Percentiles rank a stretch among this genome's conserved stretches.
phyloP scores from a whole-genome alignment of 495 filamentous ascomycete species.

The Glonium stellatum region DNA sequence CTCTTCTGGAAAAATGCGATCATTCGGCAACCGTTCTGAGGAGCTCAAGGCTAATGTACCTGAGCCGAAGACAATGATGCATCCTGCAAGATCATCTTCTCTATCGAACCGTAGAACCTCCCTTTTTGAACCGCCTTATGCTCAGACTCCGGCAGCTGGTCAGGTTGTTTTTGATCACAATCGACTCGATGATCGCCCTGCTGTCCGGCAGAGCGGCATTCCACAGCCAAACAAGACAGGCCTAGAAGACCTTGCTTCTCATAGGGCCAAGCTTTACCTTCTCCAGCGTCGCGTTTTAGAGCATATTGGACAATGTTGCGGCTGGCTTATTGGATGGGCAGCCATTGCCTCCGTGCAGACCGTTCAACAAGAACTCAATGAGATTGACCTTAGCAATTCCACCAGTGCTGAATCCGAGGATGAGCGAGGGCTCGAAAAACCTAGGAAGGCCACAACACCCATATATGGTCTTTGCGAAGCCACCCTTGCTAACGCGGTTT shows the following conservation, averaged over 20 bases:
- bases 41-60: conserved; percentile 39
- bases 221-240: conserved; percentile 41
- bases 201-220: conserved; percentile 9
- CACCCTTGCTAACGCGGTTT: conserved; percentile 16
- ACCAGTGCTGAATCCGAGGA: conserved; percentile 4
- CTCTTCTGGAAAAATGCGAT: conserved; percentile 45
- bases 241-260: conserved; percentile 73
- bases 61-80: conserved; percentile 59
- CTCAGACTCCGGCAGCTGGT: conserved; percentile 14
- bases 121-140: conserved; percentile 24
- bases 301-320: conserved; percentile 60
- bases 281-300: conserved; percentile 73
- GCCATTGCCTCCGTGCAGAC: conserved; percentile 52
- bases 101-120: conserved; percentile 29
- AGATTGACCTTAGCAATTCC: conserved; percentile 45
- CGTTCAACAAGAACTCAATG: conserved; percentile 45
- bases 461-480: conserved; percentile 18
- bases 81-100: conserved; percentile 51
- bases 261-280: conserved; percentile 71
- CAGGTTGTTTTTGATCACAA: conserved; percentile 26
- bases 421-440: conserved; percentile 34
- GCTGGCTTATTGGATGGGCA: conserved; percentile 74
- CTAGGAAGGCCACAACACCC: conserved; percentile 4
- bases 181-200: conserved; percentile 27
- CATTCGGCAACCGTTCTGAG: conserved; percentile 25